Evolutionary conservation across 2,329 filamentous ascomycete species (phyloP).

Genomic region (Trichoderma sp.): DNA sequence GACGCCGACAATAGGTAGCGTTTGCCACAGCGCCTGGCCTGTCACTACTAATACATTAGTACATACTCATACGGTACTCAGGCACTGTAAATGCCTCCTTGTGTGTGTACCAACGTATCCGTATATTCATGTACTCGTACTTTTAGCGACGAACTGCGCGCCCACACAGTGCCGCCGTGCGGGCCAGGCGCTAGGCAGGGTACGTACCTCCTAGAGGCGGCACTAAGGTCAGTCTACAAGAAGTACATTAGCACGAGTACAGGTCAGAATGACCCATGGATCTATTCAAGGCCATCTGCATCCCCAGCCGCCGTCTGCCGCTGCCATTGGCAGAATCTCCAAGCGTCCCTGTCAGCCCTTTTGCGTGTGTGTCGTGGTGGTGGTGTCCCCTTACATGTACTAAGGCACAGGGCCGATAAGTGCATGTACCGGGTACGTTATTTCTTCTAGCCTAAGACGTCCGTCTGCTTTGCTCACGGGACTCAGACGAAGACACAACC

Average conservation of each 20-base stretch:
- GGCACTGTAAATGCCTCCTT: not conserved
- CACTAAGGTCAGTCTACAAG: not conserved
- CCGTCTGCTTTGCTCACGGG: not conserved
- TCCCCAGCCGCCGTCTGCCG: slow-evolving; percentile 4
- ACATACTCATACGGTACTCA: too few species aligned
- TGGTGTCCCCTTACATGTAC: not conserved
- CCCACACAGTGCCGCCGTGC: slow-evolving; percentile 16
- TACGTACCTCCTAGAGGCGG: too few species aligned
- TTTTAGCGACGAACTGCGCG: not conserved
- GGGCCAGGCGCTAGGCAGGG: not conserved
- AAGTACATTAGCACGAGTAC: not conserved
- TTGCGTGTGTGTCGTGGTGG: not conserved
- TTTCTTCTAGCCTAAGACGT: not conserved
- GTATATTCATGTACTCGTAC: not conserved
- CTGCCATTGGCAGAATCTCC: slow-evolving; percentile 10
- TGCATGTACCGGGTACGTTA: not conserved
- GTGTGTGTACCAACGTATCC: not conserved
- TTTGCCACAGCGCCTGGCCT: slow-evolving; percentile 4
- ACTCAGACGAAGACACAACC: not conserved
- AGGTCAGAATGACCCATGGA: not conserved
- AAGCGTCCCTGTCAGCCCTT: slow-evolving; percentile 15
- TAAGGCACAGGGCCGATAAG: not conserved
- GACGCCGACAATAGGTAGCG: not conserved
- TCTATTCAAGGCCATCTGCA: slow-evolving; percentile 6
- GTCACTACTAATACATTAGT: too few species aligned